Evolutionary conservation across 352 stramenopile genomes (phyloP).

Genomic region (Bremia lactucae): DNA sequence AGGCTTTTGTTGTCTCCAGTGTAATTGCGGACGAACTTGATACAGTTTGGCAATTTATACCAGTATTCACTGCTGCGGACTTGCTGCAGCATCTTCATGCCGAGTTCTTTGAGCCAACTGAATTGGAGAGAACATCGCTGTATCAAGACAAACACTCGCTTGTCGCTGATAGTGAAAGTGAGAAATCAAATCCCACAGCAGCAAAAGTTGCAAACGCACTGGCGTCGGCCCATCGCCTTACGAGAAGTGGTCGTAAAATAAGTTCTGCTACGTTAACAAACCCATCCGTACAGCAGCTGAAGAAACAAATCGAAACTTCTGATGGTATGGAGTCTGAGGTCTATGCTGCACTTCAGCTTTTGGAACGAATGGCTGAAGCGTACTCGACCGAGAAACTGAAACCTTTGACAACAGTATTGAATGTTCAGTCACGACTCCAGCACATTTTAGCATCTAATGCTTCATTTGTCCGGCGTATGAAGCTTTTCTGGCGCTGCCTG

Average conservation of each 20-base stretch:
- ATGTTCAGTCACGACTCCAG: slow-evolving; percentile 32
- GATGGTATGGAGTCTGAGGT: slow-evolving; percentile 31
- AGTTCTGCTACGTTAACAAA: slow-evolving; percentile 2
- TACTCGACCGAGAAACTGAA: slow-evolving; percentile 56
- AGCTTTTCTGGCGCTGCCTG: slow-evolving; percentile 74
- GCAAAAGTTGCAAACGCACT: slow-evolving; percentile 1
- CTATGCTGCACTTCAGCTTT: slow-evolving; percentile 36
- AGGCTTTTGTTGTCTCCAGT: slow-evolving; percentile 79
- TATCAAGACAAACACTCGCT: slow-evolving; percentile 64
- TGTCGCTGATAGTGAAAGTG: slow-evolving; percentile 8
- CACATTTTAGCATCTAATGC: slow-evolving; percentile 40
- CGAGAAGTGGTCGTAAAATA: slow-evolving; percentile 29
- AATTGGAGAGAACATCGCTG: slow-evolving; percentile 44
- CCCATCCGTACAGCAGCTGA: slow-evolving; percentile 18
- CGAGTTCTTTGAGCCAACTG: slow-evolving; percentile 65
- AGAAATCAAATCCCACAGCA: slow-evolving; percentile 1
- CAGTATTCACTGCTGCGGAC: slow-evolving; percentile 71
- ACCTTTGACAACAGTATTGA: slow-evolving; percentile 20
- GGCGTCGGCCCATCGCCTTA: slow-evolving; percentile 13
- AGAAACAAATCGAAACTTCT: slow-evolving; percentile 20
- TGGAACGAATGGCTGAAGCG: slow-evolving; percentile 45
- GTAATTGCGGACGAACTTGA: slow-evolving; percentile 55
- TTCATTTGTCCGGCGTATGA: slow-evolving; percentile 74
- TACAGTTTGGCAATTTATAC: slow-evolving; percentile 71
- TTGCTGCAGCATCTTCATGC: slow-evolving; percentile 62